Base-by-base conservation (phyloP, 2,329 filamentous ascomycete species). In the Curvularia hawaiiensis region DNA sequence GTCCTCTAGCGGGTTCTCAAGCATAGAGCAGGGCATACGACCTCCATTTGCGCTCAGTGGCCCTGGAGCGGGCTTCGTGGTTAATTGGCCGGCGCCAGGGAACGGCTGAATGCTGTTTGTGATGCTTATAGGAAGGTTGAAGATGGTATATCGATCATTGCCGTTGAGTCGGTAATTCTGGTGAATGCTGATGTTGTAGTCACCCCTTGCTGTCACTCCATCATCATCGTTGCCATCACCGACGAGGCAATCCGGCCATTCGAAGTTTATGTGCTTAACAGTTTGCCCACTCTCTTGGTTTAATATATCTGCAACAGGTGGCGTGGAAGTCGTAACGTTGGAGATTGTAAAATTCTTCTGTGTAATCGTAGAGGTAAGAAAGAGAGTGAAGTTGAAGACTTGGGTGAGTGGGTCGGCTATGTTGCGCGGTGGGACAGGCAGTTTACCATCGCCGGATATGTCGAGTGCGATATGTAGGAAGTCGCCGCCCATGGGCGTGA, bases 201-300 rank as follows among this genome's bases (percentile, higher is more conserved):
- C 76, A 3, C 88, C 88, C 3, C 86, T 80, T 24, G 82, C 83
- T 50, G 56, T 58, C 16, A 82, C 85, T 0, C 75, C 71, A 1
- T 67, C 71, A 1, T 67, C 62, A 31, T 74, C 67, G 18, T 82
- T 72, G 3, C 85, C 85, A 49, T 87, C 78, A 18, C 88, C 88
- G 3, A 86, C 84, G 0, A 91, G 78, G 65, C 88, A 91, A 56
- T 84, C 82, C 0, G 89, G 88, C 88, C 88, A 91, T 20, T 84
- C 78, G 86, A 88, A 91, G 68, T 88, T 87, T 60, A 90, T 82
- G 69, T 91, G 88, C 71, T 91, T 91, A 43, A 91, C 89, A 0
- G 88, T 90, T 68, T 87, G 89, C 3, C 84, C 83, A 0, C 82
- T 75, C 68, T 91, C 88, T 60, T 88, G 84, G 28, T 76, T 72